Evolutionary conservation across 352 stramenopile genomes (phyloP).

Genomic region (Phytophthora ohioensis): DNA sequence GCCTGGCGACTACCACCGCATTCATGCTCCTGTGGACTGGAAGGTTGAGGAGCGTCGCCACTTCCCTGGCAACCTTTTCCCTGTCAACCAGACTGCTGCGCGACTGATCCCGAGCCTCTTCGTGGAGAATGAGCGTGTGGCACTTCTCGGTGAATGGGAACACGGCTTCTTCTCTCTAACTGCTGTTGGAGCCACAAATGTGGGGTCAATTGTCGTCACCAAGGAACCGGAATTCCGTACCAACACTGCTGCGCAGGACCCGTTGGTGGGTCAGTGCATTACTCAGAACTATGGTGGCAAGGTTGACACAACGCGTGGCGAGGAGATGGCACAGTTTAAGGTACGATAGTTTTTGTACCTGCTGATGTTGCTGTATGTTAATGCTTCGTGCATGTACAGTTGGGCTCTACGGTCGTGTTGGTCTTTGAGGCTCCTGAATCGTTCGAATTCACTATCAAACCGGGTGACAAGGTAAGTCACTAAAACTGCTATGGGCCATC

Average conservation of each 20-base stretch:
- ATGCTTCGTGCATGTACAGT: constrained; percentile 37
- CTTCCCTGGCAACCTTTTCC: constrained; percentile 86
- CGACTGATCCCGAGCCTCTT: constrained; percentile 82
- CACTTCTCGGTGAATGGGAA: constrained; percentile 75
- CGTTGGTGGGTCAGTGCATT: constrained; percentile 61
- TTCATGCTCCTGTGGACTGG: constrained; percentile 87
- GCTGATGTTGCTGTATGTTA: not conserved
- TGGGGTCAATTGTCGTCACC: constrained; percentile 82
- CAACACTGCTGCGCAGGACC: constrained; percentile 69
- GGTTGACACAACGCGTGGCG: constrained; percentile 52
- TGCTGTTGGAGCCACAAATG: constrained; percentile 87
- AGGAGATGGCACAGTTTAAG: constrained; percentile 87
- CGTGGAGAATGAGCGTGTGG: constrained; percentile 86
- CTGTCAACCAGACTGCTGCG: constrained; percentile 74
- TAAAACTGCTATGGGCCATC: not conserved
- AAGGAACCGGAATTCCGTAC: constrained; percentile 75
- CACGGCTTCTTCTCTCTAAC: constrained; percentile 88
- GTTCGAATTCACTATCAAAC: constrained; percentile 79
- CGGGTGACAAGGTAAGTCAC: constrained; percentile 73
- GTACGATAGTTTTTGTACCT: constrained; percentile 24
- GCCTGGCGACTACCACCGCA: constrained; percentile 89
- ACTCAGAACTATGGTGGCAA: constrained; percentile 56
- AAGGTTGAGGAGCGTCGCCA: constrained; percentile 75
- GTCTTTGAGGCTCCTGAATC: constrained; percentile 84
- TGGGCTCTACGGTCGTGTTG: constrained; percentile 88